These are phyloP conservation scores for Pseudogymnoascus pannorum DNA, from an alignment of 2,329 filamentous ascomycete species.

Conservation along the genomic window DNA sequence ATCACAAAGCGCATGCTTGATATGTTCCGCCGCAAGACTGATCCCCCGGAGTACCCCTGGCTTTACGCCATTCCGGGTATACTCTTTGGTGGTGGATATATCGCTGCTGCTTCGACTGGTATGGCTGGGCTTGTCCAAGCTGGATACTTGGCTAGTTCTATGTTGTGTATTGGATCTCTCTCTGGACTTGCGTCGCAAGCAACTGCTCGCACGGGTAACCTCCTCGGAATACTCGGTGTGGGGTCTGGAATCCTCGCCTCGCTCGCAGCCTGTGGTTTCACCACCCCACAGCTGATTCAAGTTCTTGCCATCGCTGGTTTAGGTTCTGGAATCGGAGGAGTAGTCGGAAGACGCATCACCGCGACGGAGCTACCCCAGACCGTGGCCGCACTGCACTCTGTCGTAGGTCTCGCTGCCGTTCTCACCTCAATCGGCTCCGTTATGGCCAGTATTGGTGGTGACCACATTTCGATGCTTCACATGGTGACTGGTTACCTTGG, in stretches of 20 bases:
- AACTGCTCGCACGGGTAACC: conserved; percentile 78
- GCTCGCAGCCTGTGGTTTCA: conserved; percentile 72
- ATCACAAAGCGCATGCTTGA: conserved; percentile 92
- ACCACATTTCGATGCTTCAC: conserved; percentile 61
- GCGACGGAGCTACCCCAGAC: conserved; percentile 85
- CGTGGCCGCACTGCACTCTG: conserved; percentile 80
- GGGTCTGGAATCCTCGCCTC: conserved; percentile 77
- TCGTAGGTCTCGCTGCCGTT: conserved; percentile 82
- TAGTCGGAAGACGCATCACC: conserved; percentile 81
- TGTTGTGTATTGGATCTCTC: conserved; percentile 76
- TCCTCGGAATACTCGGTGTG: conserved; percentile 81
- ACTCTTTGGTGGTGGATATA: conserved; percentile 72
- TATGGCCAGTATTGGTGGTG: conserved; percentile 60
- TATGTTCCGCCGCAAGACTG: conserved; percentile 77
- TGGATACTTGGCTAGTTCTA: conserved; percentile 76
- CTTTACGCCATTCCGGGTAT: conserved; percentile 71
- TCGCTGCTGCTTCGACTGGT: conserved; percentile 73
- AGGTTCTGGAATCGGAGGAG: conserved; percentile 49
- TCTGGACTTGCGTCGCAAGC: conserved; percentile 74
- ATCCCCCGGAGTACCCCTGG: conserved; percentile 84
- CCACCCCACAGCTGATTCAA: conserved; percentile 69
- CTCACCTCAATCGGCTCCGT: conserved; percentile 84
- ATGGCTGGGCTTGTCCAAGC: conserved; percentile 80
- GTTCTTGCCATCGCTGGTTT: conserved; percentile 69
- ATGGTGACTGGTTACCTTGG: conserved; percentile 81